Base-by-base conservation (phyloP, 2,329 filamentous ascomycete species). In the Neofusicoccum sp. region DNA sequence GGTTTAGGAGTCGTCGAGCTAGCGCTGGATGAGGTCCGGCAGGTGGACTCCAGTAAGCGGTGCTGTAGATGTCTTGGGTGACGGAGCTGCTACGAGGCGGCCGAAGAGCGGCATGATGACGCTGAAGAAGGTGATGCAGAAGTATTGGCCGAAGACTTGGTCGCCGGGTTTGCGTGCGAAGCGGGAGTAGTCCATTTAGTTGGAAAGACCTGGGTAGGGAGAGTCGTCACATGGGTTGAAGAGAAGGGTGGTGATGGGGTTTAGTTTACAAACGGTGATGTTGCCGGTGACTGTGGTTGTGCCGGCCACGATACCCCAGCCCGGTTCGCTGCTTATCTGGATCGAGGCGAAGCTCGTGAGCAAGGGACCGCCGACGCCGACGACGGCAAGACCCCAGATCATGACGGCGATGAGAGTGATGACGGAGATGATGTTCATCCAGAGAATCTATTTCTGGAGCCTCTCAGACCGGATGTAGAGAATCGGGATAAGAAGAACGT, bases 401-500 rank as follows among this genome's bases (percentile, higher is more conserved):
- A 72, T 64, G 36, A 74, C 68, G 4, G 64, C 63, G 22, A 71
- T 56, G 43, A 73, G 66, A 8, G 68, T 69, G 14, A 71, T 80
- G 67, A 69, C 68, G 31, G 68, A 69, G 8, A 71, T 77, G 16
- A 76, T 67, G 37, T 49, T 72, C 3, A 68, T 69, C 31, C 67
- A 68, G 39, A 72, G 68, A 16, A 69, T 64, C 3, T 74, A 69
- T 59, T 69, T 68, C 63, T 74, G 75, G 33, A 78, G 77, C 50
- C 75, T 72, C 62, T 81, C 75, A 0, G 81, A 80, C 1, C 73
- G 73, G 22, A 82, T 71, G 47, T 76, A 79, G 6, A 83, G 71
- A 16, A 83, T 74, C 0, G 79, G 78, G 6, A 79, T 71, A 3
- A 67, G 71, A 31, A 77, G 67, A 31, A 78, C 62, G 39, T 73